Evolutionary conservation across 2,329 filamentous ascomycete genomes (phyloP), one percentile per base, ranked within the genome.

Genomic region (Diaporthe velutina): DNA sequence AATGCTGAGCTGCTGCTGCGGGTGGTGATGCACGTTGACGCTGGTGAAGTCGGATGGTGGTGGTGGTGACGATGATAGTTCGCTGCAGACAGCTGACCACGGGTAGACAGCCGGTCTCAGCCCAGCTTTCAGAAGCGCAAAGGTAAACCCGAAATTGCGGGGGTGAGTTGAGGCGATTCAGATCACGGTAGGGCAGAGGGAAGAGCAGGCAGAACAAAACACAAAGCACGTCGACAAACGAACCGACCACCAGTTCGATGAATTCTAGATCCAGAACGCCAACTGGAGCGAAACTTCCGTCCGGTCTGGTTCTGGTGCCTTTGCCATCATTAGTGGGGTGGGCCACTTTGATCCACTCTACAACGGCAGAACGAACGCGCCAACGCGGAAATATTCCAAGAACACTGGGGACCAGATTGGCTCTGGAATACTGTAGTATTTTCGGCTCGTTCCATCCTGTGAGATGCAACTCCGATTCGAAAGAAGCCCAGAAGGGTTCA

Each of bases 231-330:
- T 35, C 35, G 54, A 35, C 54, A 15, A 57, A 57, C n/a, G 12
- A 8, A 35, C 54, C 15, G 30, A n/a, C 50, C 25, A 54, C 50
- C n/a, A n/a, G n/a, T 42, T 42, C 10, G 13, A 50, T 22, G 25
- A 19, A 35, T 3, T 57, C 19, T 8, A 57, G 6, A 19, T 33
- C 25, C 52, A 54, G 52, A 54, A 33, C 13, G 25, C 52, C 52
- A 55, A 30, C 54, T 57, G 54, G 9, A 57, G 28, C 17, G 33
- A 60, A 40, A 60, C 55, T 60, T 60, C 55, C 33, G 55, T 60
- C 28, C 28, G 15, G 28, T 25, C 10, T 52, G 25, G 52, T 22
- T 28, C 54, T 58, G 33, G 55, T n/a, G 30, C 28, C 25, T 57
- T 57, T 58, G 30, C 30, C 30, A 19, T 19, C 6, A 22, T 22